Percentiles rank a stretch among this genome's conserved stretches.
These are phyloP conservation scores for Scenedesmus sp. DNA, from an alignment of 163 green algal species.

Conservation along the genomic window DNA sequence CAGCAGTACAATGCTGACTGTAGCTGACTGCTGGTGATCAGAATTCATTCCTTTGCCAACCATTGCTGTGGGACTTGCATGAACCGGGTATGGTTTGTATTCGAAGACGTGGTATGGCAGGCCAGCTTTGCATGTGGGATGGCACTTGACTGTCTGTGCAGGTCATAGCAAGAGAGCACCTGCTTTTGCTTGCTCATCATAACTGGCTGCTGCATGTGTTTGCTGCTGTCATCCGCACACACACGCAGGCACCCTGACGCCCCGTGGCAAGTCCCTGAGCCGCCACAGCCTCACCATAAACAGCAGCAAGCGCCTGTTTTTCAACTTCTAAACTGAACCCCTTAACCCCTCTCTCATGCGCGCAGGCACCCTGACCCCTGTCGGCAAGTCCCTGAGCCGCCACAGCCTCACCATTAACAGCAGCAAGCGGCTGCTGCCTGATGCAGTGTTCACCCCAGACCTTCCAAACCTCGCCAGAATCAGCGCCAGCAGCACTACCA, in stretches of 20 bases:
- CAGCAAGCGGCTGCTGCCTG: constrained; percentile 5
- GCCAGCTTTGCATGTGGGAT: no score
- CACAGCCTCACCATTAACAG: not conserved
- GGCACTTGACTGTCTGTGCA: no score
- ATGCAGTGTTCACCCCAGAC: constrained; percentile 13
- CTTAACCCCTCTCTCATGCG: not conserved
- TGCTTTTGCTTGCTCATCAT: no score
- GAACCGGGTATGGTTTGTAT: no score
- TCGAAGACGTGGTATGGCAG: no score
- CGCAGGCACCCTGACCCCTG: not conserved
- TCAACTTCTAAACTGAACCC: not conserved
- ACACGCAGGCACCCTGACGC: no score
- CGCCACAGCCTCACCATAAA: not conserved
- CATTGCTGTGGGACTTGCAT: no score
- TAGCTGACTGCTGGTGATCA: no score
- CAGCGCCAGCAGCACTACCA: not conserved
- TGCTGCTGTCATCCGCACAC: no score
- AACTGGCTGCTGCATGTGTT: no score
- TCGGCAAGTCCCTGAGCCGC: not conserved
- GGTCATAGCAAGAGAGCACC: no score
- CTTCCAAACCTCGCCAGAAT: not conserved
- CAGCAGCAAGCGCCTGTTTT: not conserved
- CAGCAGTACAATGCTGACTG: not conserved
- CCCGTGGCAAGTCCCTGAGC: not conserved
- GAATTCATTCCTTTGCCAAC: no score